Evolutionary conservation across 2,329 filamentous ascomycete species (phyloP), one percentile per base, ranked within the genome.

Genomic region (Sporothrix pallida): DNA sequence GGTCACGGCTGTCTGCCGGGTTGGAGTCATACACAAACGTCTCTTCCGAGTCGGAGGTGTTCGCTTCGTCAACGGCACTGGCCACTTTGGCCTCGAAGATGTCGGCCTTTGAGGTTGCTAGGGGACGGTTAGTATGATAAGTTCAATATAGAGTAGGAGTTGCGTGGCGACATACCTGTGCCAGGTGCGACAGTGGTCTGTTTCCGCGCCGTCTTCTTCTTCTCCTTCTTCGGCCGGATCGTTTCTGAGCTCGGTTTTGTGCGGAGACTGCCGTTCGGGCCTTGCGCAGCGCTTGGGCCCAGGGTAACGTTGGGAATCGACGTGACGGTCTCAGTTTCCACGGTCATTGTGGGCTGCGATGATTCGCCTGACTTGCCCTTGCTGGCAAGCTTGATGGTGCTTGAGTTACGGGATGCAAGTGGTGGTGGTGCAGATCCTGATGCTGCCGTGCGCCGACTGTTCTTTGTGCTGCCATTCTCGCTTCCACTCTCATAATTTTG

Each of bases 1-100:
- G 86, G 72, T 91, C 89, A 68, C 84, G 86, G 69, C 80, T 82
- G 77, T 92, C 90, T 70, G 93, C 93, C 10, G 95, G 96, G 79
- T 99, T 99, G 37, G 96, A 98, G 82, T 99, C 96, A 83, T 99
- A 99, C 17, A 99, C 96, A 82, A 98, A 99, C 0, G 96, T 98
- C 82, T 98, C 96, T 79, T 98, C 96, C 0, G 95, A 98, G 81
- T 99, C 96, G 7, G 95, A 98, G 13, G 95, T 97, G 81, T 98
- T 93, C 62, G 94, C 94, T 81, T 98, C 95, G 80, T 98, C 95
- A 71, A 99, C 94, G 9, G 95, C 95, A 81, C 91, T 98, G 70
- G 95, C 95, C 77, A 99, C 94, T 80, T 97, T 97, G 77, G 95
- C 94, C 84, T 98, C 96, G 81, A 99, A 99, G 70, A 98, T 94